phyloP scores from a whole-genome alignment of 2,329 filamentous ascomycete species.

The Chrysosporium keratinophilum region DNA sequence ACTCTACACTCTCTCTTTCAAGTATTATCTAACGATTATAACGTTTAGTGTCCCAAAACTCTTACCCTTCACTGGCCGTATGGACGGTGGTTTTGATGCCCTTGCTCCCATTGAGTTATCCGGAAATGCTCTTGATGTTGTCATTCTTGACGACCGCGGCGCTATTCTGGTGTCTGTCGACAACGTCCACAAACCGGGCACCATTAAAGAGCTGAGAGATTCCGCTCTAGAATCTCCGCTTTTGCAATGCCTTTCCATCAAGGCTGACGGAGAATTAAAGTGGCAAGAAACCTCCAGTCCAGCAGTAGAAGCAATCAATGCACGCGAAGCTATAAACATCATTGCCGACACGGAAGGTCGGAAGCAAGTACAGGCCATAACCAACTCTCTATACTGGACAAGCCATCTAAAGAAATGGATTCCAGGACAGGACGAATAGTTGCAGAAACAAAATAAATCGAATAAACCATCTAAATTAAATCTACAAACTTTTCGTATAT shows the following conservation, averaged over 20 bases:
- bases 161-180: conserved; percentile 45
- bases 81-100: conserved; percentile 42
- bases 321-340: conserved; percentile 24
- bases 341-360: conserved; percentile 20
- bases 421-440: conserved; percentile 21
- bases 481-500: too few species aligned
- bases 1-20: not conserved
- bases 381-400: conserved; percentile 29
- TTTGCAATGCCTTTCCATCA: conserved; percentile 26
- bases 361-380: conserved; percentile 26
- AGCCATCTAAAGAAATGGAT: conserved; percentile 32
- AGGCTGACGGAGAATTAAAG: conserved; percentile 18
- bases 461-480: not conserved
- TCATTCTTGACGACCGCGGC: conserved; percentile 23
- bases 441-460: not conserved
- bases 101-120: conserved; percentile 45
- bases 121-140: conserved; percentile 57
- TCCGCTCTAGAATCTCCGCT: conserved; percentile 19
- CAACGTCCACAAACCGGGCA: conserved; percentile 42
- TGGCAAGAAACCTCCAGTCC: conserved; percentile 22
- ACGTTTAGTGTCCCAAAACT: conserved; percentile 52
- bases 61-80: conserved; percentile 52
- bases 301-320: conserved; percentile 23
- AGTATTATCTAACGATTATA: not conserved
- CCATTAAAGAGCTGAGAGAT: conserved; percentile 35